phyloP scores from a whole-genome alignment of 768 basidiomycete genomes.

The Suillus subalutaceus region DNA sequence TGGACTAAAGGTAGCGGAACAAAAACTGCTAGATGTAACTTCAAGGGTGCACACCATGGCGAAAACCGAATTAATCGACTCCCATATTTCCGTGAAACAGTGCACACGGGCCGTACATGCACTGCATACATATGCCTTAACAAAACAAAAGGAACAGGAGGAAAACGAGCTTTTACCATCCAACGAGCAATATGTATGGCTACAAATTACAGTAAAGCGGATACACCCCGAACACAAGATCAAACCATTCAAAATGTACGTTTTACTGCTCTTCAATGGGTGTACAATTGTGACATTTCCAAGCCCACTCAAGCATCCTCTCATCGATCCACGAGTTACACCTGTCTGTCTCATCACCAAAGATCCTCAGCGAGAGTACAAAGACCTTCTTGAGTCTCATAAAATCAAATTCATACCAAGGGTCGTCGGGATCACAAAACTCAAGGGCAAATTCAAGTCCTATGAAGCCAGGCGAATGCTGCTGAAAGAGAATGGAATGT shows the following conservation, averaged over 20 bases:
- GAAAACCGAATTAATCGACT: conserved; percentile 63
- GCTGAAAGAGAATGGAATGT: conserved; percentile 87
- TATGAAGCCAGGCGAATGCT: conserved; percentile 83
- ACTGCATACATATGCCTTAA: conserved; percentile 71
- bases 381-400: conserved; percentile 80
- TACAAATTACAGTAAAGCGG: conserved; percentile 85
- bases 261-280: conserved; percentile 18
- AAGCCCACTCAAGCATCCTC: conserved; percentile 78
- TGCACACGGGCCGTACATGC: conserved; percentile 79
- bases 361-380: conserved; percentile 95
- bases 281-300: conserved; percentile 16
- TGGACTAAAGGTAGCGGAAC: neutral
- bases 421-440: conserved; percentile 88
- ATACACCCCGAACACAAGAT: conserved; percentile 74
- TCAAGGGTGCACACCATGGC: conserved; percentile 38
- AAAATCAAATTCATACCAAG: conserved; percentile 88
- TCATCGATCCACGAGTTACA: conserved; percentile 81
- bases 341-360: conserved; percentile 92
- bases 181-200: conserved; percentile 87
- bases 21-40: neutral
- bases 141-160: conserved; percentile 63
- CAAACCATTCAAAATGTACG: conserved; percentile 86
- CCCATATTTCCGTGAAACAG: conserved; percentile 70
- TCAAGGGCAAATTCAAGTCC: conserved; percentile 91
- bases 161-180: conserved; percentile 75